A percentile compares a stretch with the other conserved stretches of the same genome.
Conservation (phyloP, 2,329 filamentous ascomycete genomes). For the Colletotrichum truncatum region DNA sequence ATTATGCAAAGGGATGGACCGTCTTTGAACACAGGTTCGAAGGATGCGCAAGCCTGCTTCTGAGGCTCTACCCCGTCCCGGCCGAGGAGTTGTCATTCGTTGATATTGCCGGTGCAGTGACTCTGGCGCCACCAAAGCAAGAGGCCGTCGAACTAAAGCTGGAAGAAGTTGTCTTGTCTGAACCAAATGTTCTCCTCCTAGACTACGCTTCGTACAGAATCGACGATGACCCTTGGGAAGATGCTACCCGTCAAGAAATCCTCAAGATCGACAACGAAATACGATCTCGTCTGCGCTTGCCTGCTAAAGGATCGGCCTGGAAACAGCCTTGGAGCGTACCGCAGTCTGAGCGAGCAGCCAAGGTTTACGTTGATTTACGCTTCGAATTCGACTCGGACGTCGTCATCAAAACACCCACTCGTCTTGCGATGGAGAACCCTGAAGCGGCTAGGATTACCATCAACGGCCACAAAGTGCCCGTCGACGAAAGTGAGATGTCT, state of each 20-base stretch:
- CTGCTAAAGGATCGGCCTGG: conserved; percentile 36
- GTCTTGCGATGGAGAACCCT: conserved; percentile 38
- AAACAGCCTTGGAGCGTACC: conserved; percentile 39
- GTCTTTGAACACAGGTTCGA: conserved; percentile 37
- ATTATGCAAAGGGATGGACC: conserved; percentile 33
- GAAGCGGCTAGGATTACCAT: conserved; percentile 33
- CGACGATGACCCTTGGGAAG: conserved; percentile 33
- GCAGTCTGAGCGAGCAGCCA: conserved; percentile 31
- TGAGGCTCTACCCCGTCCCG: conserved; percentile 28
- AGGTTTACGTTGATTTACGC: conserved; percentile 32
- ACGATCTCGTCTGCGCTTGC: conserved; percentile 35
- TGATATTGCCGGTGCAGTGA: background rate
- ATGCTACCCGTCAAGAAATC: conserved; percentile 33
- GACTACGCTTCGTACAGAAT: conserved; percentile 40
- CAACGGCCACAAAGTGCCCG: conserved; percentile 28
- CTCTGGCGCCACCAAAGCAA: background rate
- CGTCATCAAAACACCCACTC: conserved; percentile 15
- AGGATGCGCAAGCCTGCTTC: conserved; percentile 39
- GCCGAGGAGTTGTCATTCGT: background rate
- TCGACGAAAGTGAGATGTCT: background rate
- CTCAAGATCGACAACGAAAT: conserved; percentile 40
- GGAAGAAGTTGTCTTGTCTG: conserved; percentile 32
- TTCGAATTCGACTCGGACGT: conserved; percentile 37
- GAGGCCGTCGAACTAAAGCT: conserved; percentile 8
- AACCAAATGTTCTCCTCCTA: conserved; percentile 41